These are phyloP conservation scores for Allodekkera sacchari DNA, from an alignment of 805 yeast genomes.

Conservation along the genomic window DNA sequence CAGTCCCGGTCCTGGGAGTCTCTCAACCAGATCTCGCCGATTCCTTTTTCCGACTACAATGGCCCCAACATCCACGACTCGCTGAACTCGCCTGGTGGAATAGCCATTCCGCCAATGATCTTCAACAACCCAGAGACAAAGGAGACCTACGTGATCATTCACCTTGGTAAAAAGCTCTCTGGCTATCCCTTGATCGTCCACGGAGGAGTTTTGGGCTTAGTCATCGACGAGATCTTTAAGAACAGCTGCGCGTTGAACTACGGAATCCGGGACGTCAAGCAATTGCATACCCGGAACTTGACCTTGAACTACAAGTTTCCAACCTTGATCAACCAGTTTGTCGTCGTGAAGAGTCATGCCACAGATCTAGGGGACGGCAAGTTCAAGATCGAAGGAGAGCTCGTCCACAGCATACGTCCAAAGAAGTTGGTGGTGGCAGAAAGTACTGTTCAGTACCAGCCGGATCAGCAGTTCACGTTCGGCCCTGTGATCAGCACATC, in stretches of 20 bases:
- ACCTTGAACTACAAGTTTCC: constrained; percentile 57
- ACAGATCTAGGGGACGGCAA: constrained; percentile 1
- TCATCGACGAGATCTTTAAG: constrained; percentile 69
- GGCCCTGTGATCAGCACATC: not conserved
- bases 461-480: not conserved
- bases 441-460: not conserved
- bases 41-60: constrained; percentile 23
- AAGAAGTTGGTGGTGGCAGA: not conserved
- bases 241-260: constrained; percentile 15
- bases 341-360: constrained; percentile 34
- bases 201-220: constrained; percentile 80
- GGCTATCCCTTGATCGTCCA: constrained; percentile 87
- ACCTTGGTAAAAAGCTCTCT: constrained; percentile 67
- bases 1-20: constrained; percentile 33
- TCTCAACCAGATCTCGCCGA: constrained; percentile 32
- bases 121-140: constrained; percentile 48
- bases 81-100: constrained; percentile 67
- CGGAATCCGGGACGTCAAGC: constrained; percentile 24
- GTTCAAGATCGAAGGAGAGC: not conserved
- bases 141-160: constrained; percentile 61
- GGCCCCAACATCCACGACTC: constrained; percentile 31
- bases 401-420: not conserved
- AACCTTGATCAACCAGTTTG: constrained; percentile 69
- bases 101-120: constrained; percentile 64
- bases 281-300: constrained; percentile 39